Percentiles rank a stretch among this genome's conserved stretches.
phyloP scores from a whole-genome alignment of 441 rosid genomes.

The Gossypium davidsonii region DNA sequence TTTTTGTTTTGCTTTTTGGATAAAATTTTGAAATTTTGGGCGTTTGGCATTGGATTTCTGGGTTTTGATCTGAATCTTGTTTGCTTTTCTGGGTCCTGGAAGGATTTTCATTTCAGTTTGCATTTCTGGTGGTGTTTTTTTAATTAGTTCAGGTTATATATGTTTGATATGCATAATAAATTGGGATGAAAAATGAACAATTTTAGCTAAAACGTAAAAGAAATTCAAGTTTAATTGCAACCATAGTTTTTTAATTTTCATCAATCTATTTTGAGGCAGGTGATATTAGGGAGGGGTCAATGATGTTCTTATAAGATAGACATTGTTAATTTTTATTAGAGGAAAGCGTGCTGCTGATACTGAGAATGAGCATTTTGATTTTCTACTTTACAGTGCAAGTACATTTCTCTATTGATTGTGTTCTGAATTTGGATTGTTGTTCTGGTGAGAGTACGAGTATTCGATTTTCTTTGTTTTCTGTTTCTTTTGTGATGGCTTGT shows the following conservation, averaged over 20 bases:
- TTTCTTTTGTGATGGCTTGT: not conserved
- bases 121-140: slow-evolving; percentile 9
- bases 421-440: not conserved
- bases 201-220: not conserved
- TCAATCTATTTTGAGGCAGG: not conserved
- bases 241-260: not conserved
- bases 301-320: not conserved
- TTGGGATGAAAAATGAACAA: not conserved
- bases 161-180: not conserved
- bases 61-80: slow-evolving; percentile 16
- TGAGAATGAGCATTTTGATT: not conserved
- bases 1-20: not conserved
- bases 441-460: not conserved
- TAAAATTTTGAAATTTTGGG: slow-evolving; percentile 4
- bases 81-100: slow-evolving; percentile 9
- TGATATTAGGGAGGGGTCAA: not conserved
- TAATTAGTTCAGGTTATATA: not conserved
- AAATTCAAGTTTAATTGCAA: not conserved
- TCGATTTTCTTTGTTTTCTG: not conserved
- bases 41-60: slow-evolving; percentile 3
- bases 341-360: not conserved
- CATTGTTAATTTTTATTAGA: not conserved
- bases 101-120: slow-evolving; percentile 18
- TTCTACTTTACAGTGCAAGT: slow-evolving; percentile 5
- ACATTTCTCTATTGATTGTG: not conserved